These are phyloP conservation scores for Phytopythium aichiense DNA, from an alignment of 352 stramenopile genomes.

Conservation along the genomic window DNA sequence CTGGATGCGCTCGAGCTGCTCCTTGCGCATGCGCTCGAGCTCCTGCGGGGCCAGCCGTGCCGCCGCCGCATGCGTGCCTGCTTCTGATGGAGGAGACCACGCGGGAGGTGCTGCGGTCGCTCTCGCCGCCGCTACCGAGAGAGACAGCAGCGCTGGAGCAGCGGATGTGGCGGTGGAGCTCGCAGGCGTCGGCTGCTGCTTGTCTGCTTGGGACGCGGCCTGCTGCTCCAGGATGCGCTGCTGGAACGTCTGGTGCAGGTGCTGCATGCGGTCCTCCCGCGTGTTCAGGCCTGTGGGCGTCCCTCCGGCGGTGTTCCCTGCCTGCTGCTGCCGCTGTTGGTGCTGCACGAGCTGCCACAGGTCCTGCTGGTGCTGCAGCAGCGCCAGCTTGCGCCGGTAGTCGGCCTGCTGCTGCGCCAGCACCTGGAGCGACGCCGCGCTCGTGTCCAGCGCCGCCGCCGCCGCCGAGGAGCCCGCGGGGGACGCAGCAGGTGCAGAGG, in stretches of 20 bases:
- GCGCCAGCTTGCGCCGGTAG: constrained; percentile 32
- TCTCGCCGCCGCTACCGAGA: constrained; percentile 7
- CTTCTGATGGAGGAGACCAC: neutral
- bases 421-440: constrained; percentile 17
- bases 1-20: constrained; percentile 51
- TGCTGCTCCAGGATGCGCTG: constrained; percentile 48
- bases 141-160: constrained; percentile 11
- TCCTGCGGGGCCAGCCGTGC: constrained; percentile 32
- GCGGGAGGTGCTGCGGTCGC: constrained; percentile 1
- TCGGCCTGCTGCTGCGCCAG: constrained; percentile 34
- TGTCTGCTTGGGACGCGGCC: constrained; percentile 21
- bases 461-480: neutral
- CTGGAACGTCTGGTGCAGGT: constrained; percentile 17
- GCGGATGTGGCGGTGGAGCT: constrained; percentile 16
- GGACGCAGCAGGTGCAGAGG: neutral
- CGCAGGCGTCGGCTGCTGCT: constrained; percentile 1
- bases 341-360: constrained; percentile 43
- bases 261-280: constrained; percentile 26
- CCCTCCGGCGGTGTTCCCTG: neutral
- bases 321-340: constrained; percentile 30
- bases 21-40: constrained; percentile 37
- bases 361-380: constrained; percentile 19
- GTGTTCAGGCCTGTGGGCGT: neutral
- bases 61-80: neutral
- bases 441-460: constrained; percentile 5